Evolutionary conservation across 1,284 basidiomycete genomes (phyloP).

Genomic region (Cutaneotrichosporon sp.): DNA sequence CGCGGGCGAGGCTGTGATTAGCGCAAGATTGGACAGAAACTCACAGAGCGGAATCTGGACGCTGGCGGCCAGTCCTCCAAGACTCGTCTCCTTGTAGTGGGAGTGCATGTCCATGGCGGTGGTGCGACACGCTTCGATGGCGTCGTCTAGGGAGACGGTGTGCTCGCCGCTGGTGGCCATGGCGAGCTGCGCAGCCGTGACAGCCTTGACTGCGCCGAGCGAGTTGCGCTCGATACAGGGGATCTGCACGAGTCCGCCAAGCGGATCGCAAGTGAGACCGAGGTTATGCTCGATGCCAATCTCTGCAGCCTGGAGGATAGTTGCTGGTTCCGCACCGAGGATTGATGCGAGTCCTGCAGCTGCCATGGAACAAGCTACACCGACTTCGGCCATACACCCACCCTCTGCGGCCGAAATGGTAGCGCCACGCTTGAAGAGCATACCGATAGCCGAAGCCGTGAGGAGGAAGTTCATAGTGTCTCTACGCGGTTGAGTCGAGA

Average conservation of each 20-base stretch:
- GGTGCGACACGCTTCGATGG: conserved; percentile 91
- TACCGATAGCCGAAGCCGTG: conserved; percentile 83
- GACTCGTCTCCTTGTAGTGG: conserved; percentile 80
- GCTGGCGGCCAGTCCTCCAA: conserved; percentile 63
- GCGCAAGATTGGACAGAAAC: conserved; percentile 4
- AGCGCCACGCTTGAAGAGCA: conserved; percentile 96
- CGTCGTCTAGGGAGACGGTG: conserved; percentile 69
- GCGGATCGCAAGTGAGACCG: conserved; percentile 87
- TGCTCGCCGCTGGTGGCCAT: conserved; percentile 79
- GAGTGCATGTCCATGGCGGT: conserved; percentile 66
- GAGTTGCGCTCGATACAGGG: conserved; percentile 75
- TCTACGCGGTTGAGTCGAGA: conserved; percentile 35
- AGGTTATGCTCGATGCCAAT: conserved; percentile 86
- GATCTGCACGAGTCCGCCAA: conserved; percentile 79
- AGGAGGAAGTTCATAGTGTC: conserved; percentile 76
- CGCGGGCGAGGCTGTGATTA: conserved; percentile 14
- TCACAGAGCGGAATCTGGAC: conserved; percentile 68
- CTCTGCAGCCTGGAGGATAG: conserved; percentile 76
- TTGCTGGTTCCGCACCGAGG: conserved; percentile 67
- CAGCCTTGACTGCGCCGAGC: conserved; percentile 71
- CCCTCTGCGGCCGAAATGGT: conserved; percentile 96
- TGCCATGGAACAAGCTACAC: conserved; percentile 50
- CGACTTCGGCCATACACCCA: conserved; percentile 58
- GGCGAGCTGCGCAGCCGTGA: conserved; percentile 89
- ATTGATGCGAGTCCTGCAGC: conserved; percentile 90